phyloP scores from a whole-genome alignment of 192 early-diverging fungal genomes.

The Jimgerdemannia lactiflua region DNA sequence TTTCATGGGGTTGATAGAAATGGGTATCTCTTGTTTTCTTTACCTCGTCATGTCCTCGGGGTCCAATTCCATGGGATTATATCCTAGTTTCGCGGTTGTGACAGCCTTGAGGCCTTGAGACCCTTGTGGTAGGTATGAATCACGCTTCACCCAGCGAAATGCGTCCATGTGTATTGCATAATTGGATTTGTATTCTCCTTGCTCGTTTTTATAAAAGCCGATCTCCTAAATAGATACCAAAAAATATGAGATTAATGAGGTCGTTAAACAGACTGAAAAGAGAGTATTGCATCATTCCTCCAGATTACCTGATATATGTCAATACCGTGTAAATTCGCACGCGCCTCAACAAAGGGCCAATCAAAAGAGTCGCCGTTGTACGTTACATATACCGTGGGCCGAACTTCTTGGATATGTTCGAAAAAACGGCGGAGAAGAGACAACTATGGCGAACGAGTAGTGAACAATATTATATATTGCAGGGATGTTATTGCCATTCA shows the following conservation, averaged over 20 bases:
- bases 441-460: conserved; percentile 28
- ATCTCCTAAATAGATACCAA: conserved; percentile 59
- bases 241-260: not conserved
- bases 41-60: conserved; percentile 97
- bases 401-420: conserved; percentile 79
- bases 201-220: conserved; percentile 77
- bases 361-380: conserved; percentile 99
- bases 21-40: not conserved
- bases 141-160: conserved; percentile 97
- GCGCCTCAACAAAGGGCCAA: conserved; percentile 94
- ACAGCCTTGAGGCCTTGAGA: conserved; percentile 97
- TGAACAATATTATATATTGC: not conserved
- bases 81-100: conserved; percentile 92
- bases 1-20: not conserved
- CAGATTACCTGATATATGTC: conserved; percentile 71
- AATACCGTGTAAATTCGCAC: conserved; percentile 79
- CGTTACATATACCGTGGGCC: conserved; percentile 88
- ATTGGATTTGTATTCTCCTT: conserved; percentile 85
- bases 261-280: not conserved
- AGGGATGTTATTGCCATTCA: not conserved
- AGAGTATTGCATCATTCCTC: not conserved
- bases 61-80: conserved; percentile 98
- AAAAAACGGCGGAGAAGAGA: conserved; percentile 84
- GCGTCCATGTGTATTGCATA: conserved; percentile 95
- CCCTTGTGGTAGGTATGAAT: conserved; percentile 95